phyloP scores from a whole-genome alignment of 164 flowering plant genomes.

The grape (Vitis vinifera) region DNA sequence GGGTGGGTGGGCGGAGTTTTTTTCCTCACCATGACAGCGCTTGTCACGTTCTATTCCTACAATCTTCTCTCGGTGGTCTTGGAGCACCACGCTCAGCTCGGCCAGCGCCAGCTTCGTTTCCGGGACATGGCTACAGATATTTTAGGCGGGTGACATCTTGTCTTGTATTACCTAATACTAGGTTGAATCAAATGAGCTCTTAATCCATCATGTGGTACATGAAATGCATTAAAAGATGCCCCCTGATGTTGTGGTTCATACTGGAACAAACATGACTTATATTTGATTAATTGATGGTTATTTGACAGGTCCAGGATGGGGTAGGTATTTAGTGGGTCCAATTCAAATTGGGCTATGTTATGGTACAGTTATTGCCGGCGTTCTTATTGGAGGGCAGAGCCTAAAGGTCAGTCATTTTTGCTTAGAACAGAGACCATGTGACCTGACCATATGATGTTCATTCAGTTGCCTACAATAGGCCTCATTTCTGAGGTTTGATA shows the following conservation, averaged over 20 bases:
- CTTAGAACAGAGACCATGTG: too few relatives aligned
- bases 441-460: too few relatives aligned
- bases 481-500: too few relatives aligned
- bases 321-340: conserved; percentile 43
- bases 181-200: too few relatives aligned
- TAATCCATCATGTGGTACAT: too few relatives aligned
- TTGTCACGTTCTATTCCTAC: conserved; percentile 52
- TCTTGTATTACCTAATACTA: too few relatives aligned
- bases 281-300: too few relatives aligned
- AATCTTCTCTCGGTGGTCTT: conserved; percentile 45
- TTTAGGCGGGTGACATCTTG: too few relatives aligned
- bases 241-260: too few relatives aligned
- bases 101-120: conserved; percentile 44
- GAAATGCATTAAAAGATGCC: too few relatives aligned
- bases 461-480: too few relatives aligned
- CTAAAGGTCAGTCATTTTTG: conserved; percentile 34
- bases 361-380: conserved; percentile 40
- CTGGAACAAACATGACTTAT: too few relatives aligned
- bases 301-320: conserved; percentile 43
- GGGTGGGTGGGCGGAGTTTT: conserved; percentile 44
- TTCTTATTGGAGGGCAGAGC: conserved; percentile 48
- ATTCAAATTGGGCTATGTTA: conserved; percentile 40
- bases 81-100: conserved; percentile 45
- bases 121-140: conserved; percentile 48
- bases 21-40: conserved; percentile 17